Base-by-base conservation (phyloP, 176 grass and related monocot genomes). In the Raddia distichophylla region DNA sequence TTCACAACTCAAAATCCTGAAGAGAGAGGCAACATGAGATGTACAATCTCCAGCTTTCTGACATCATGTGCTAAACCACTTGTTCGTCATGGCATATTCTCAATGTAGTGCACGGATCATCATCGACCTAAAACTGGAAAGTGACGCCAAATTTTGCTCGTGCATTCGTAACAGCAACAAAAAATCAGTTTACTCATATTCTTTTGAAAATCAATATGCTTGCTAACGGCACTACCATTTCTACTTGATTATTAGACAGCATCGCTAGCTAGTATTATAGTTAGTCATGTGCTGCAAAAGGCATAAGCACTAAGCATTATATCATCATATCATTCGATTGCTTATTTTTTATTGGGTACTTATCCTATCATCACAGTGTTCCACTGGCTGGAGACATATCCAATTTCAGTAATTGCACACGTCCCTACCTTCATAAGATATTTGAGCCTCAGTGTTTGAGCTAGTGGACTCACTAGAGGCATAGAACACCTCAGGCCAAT, bases 281-380 rank as follows among this genome's bases (percentile, higher is more conserved):
- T 34, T 55, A 54, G n/a, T 74, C 61, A 6, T 75, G 35, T 74
- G 81, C n/a, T 12, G 35, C 33, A 19, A 56, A 83, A 83, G 34
- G 48, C 60, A 83, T 16, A 83, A 4, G 60, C 82, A 68, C 40
- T 44, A 60, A 59, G 10, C 22, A 55, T 10, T 52, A n/a, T 19
- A 50, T 46, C 60, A 32, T 77, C 64, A 54, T 49, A 64, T 4
- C 49, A 5, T 17, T 5, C 40, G 27, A 60, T 77, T 27, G 7
- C 70, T 78, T 71, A 85, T 85, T 51, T 52, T 12, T 60, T 17
- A 60, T 61, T 7, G 48, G 44, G 27, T 53, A 60, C 40, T 84
- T 78, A 71, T 53, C 55, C 33, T 53, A 18, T 55, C 83, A 72
- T 72, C 75, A 72, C 56, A 73, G 72, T 64, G 66, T 64, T 64